Conservation (phyloP, 129 eudicot species). For the Rutidosis leptorrhynchoides region DNA sequence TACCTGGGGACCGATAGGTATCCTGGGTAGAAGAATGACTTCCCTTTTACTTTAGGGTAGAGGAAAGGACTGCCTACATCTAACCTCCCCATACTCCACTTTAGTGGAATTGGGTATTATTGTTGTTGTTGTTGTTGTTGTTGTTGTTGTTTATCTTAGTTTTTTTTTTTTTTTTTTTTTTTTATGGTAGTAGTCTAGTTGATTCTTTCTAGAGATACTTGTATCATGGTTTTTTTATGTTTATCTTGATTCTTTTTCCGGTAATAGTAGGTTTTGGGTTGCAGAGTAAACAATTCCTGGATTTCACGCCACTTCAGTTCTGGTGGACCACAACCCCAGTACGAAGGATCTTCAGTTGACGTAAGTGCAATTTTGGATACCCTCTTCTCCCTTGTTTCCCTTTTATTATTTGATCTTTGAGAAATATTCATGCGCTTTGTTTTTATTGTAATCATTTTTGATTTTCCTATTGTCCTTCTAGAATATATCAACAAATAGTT, state of each 20-base stretch:
- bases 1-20: too few species aligned
- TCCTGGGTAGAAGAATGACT: too few species aligned
- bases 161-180: neutral
- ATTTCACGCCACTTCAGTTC: conserved; percentile 46
- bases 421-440: neutral
- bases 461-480: neutral
- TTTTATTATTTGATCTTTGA: neutral
- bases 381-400: neutral
- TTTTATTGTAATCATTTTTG: neutral
- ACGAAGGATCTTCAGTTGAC: conserved; percentile 56
- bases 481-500: neutral
- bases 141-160: too few species aligned
- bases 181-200: too few species aligned
- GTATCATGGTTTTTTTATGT: conserved; percentile 31
- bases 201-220: conserved; percentile 5
- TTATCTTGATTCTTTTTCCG: conserved; percentile 42
- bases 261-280: conserved; percentile 78
- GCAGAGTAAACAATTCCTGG: conserved; percentile 63
- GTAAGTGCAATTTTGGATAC: conserved; percentile 32
- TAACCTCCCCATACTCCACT: too few species aligned
- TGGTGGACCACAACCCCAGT: conserved; percentile 52
- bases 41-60: too few species aligned
- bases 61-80: too few species aligned
- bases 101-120: too few species aligned
- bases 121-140: too few species aligned